Conservation (phyloP, 2,329 filamentous ascomycete species). For the Corinectria fuckeliana region DNA sequence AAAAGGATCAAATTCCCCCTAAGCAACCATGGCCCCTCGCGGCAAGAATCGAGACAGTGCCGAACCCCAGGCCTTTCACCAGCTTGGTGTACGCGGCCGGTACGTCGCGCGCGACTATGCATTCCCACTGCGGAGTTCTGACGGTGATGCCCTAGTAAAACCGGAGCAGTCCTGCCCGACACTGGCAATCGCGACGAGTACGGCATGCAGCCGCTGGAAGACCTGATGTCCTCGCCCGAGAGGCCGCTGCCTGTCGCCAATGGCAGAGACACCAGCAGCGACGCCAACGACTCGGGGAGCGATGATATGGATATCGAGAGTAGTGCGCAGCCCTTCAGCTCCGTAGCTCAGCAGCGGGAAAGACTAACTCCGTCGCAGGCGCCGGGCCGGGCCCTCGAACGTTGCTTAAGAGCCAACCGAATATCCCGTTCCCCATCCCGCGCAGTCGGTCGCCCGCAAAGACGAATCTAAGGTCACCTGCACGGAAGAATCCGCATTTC, state of each 20-base stretch:
- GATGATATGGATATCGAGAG: constrained; percentile 61
- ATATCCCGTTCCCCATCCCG: constrained; percentile 54
- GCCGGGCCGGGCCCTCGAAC: constrained; percentile 61
- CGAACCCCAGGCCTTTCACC: constrained; percentile 43
- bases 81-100: constrained; percentile 48
- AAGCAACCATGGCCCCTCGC: constrained; percentile 43
- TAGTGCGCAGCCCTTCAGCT: constrained; percentile 44
- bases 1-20: not conserved
- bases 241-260: constrained; percentile 50
- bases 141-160: constrained; percentile 69
- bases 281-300: constrained; percentile 42
- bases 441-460: constrained; percentile 67
- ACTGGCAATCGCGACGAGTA: constrained; percentile 84
- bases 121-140: not conserved
- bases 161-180: constrained; percentile 82
- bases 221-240: constrained; percentile 87
- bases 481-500: constrained; percentile 65
- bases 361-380: constrained; percentile 46
- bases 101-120: constrained; percentile 34
- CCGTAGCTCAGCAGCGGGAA: not conserved
- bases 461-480: constrained; percentile 65
- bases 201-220: constrained; percentile 87
- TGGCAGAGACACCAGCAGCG: constrained; percentile 28
- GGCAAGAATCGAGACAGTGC: constrained; percentile 39
- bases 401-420: constrained; percentile 58